Conservation (phyloP, 2,329 filamentous ascomycete species). For the Alternaria ventricosa region DNA sequence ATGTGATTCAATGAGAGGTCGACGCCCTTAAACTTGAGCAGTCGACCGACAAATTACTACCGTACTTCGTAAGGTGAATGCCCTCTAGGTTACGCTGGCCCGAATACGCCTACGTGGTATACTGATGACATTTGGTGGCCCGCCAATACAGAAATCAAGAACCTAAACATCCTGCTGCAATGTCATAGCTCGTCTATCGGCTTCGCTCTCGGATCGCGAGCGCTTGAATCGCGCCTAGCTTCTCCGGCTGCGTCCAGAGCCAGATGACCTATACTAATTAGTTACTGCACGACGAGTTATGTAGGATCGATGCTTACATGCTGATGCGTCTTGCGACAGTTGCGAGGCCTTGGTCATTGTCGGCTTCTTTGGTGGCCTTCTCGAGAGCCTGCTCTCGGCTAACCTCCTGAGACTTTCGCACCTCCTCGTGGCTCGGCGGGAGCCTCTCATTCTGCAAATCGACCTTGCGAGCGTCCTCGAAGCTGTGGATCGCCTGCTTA, state of each 20-base stretch:
- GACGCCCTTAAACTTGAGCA: conserved; percentile 15
- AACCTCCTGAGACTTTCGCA: conserved; percentile 80
- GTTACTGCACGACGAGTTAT: background rate
- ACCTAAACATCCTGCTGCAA: conserved; percentile 11
- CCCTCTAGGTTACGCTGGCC: conserved; percentile 36
- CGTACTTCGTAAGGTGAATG: conserved; percentile 35
- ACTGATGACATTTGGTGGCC: conserved; percentile 30
- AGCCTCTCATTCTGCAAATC: conserved; percentile 96
- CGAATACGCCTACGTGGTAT: conserved; percentile 38
- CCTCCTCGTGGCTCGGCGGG: conserved; percentile 91
- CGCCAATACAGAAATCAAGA: conserved; percentile 27
- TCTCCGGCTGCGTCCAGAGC: conserved; percentile 46
- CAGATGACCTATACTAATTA: conserved; percentile 49
- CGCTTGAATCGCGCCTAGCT: conserved; percentile 34
- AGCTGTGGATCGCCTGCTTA: conserved; percentile 96
- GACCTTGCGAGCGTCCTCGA: conserved; percentile 96
- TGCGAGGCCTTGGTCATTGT: conserved; percentile 88
- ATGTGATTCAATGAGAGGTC: conserved; percentile 32
- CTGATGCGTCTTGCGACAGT: conserved; percentile 89
- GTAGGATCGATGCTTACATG: conserved; percentile 75
- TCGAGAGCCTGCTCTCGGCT: conserved; percentile 83
- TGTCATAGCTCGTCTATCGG: conserved; percentile 3
- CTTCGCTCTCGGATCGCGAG: conserved; percentile 22
- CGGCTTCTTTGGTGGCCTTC: conserved; percentile 84
- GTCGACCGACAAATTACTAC: conserved; percentile 39